Evolutionary conservation across 352 stramenopile genomes (phyloP).

Genomic region (Globisporangium cylindrosporum): DNA sequence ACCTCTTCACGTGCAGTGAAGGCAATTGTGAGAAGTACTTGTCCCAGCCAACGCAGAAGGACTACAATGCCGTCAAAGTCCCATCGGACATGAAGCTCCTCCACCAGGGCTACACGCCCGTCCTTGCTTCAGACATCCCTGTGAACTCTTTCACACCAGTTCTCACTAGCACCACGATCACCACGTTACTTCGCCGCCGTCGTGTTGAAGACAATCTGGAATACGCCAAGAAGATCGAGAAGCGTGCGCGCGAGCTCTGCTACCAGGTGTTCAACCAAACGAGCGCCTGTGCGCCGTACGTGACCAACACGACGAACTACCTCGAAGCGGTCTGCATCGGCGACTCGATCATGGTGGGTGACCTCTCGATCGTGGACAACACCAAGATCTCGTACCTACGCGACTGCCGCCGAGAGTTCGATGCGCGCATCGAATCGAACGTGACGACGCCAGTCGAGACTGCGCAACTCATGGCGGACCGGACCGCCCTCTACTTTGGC

Average conservation of each 20-base stretch:
- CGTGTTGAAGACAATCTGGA: constrained; percentile 4
- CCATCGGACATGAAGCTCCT: constrained; percentile 3
- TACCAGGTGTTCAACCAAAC: constrained; percentile 23
- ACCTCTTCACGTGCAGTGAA: constrained; percentile 29
- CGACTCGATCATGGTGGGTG: constrained; percentile 18
- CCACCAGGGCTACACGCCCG: constrained; percentile 4
- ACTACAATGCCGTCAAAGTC: constrained; percentile 17
- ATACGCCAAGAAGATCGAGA: neutral
- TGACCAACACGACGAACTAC: constrained; percentile 25
- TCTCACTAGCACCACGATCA: neutral
- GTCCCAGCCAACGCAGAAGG: constrained; percentile 19
- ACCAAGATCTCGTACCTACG: constrained; percentile 33
- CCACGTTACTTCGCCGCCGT: neutral
- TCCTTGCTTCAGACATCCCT: constrained; percentile 2
- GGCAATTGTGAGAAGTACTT: constrained; percentile 20
- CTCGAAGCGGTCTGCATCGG: constrained; percentile 24
- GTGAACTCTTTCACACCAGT: constrained; percentile 3
- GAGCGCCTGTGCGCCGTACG: constrained; percentile 23
- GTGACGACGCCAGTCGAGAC: constrained; percentile 14
- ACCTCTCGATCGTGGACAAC: constrained; percentile 27
- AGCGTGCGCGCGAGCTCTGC: constrained; percentile 21
- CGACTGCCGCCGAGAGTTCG: constrained; percentile 31
- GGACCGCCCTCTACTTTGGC: constrained; percentile 19
- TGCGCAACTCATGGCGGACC: constrained; percentile 15
- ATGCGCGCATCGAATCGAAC: constrained; percentile 22